Evolutionary conservation across 2,329 filamentous ascomycete species (phyloP).

Genomic region (Aspergillus fischeri): DNA sequence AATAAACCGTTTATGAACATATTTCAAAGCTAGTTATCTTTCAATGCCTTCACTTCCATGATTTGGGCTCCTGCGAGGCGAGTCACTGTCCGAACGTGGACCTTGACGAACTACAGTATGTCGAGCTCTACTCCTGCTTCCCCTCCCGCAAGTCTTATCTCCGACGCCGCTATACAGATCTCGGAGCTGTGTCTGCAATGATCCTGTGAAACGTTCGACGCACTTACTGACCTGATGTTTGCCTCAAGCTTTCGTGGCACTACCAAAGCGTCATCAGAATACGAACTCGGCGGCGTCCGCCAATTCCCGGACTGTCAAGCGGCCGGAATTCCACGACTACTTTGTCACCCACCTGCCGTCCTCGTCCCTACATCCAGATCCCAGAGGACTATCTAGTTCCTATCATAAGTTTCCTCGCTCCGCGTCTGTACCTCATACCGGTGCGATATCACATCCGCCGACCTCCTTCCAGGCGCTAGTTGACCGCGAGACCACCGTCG

Average conservation of each 20-base stretch:
- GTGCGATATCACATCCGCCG: slow-evolving; percentile 47
- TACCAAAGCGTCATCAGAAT: slow-evolving; percentile 21
- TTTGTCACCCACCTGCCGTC: slow-evolving; percentile 95
- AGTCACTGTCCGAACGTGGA: slow-evolving; percentile 38
- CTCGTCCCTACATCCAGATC: slow-evolving; percentile 87
- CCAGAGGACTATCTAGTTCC: slow-evolving; percentile 57
- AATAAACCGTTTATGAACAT: slow-evolving; percentile 5
- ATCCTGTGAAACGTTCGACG: background rate
- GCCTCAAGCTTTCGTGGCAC: slow-evolving; percentile 31
- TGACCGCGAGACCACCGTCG: slow-evolving; percentile 80
- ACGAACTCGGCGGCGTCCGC: slow-evolving; percentile 15
- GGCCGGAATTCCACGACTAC: slow-evolving; percentile 80
- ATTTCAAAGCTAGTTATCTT: slow-evolving; percentile 3
- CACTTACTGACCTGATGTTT: background rate
- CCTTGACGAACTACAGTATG: slow-evolving; percentile 37
- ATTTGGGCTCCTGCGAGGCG: slow-evolving; percentile 36
- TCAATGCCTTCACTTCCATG: slow-evolving; percentile 34
- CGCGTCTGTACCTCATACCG: slow-evolving; percentile 74
- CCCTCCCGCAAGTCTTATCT: slow-evolving; percentile 12
- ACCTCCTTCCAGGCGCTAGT: slow-evolving; percentile 57
- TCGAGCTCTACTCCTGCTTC: slow-evolving; percentile 5
- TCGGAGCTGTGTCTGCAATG: background rate
- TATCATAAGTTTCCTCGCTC: slow-evolving; percentile 84
- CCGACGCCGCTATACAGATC: slow-evolving; percentile 10
- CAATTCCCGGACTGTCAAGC: slow-evolving; percentile 18